A percentile compares a stretch with the other conserved stretches of the same genome.
Evolutionary conservation across 2,329 filamentous ascomycete genomes (phyloP).

Genomic region (Fusarium nurragi): DNA sequence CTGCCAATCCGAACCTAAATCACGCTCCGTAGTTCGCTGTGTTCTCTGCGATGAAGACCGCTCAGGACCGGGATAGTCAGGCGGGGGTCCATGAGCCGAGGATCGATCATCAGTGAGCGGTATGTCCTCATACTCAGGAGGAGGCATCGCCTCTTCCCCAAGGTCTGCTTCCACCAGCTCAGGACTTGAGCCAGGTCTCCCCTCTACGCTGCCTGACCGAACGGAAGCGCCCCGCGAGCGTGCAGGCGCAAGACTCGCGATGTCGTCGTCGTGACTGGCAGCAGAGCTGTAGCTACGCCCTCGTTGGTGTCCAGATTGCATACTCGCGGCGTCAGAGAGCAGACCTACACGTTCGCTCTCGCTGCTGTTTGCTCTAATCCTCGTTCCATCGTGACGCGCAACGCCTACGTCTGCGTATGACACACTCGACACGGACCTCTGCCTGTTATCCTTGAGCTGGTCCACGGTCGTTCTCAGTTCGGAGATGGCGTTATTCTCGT

Average conservation of each 20-base stretch:
- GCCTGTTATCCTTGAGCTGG: constrained; percentile 66
- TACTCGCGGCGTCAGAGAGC: constrained; percentile 75
- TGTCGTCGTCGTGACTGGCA: constrained; percentile 62
- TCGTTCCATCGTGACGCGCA: constrained; percentile 79
- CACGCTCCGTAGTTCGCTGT: constrained; percentile 37
- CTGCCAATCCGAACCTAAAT: constrained; percentile 21
- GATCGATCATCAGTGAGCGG: constrained; percentile 55
- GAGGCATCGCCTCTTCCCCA: constrained; percentile 58
- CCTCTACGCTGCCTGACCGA: constrained; percentile 51
- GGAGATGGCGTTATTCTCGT: constrained; percentile 61
- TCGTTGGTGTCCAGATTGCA: constrained; percentile 54
- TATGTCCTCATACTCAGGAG: constrained; percentile 65
- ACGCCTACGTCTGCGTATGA: constrained; percentile 81
- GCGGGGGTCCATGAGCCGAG: constrained; percentile 60
- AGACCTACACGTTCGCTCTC: constrained; percentile 78
- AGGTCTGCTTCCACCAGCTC: constrained; percentile 63
- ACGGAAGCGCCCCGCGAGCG: constrained; percentile 56
- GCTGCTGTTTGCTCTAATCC: constrained; percentile 75
- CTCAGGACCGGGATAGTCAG: constrained; percentile 59
- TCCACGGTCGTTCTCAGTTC: constrained; percentile 66
- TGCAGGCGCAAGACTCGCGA: constrained; percentile 52
- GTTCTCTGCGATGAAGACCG: constrained; percentile 44
- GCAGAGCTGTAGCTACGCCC: constrained; percentile 59
- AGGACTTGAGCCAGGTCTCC: constrained; percentile 60
- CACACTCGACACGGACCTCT: constrained; percentile 77